A percentile compares a stretch with the other conserved stretches of the same genome.
Conservation (phyloP, 2,329 filamentous ascomycete species). For the Teratosphaeria gauchensis region DNA sequence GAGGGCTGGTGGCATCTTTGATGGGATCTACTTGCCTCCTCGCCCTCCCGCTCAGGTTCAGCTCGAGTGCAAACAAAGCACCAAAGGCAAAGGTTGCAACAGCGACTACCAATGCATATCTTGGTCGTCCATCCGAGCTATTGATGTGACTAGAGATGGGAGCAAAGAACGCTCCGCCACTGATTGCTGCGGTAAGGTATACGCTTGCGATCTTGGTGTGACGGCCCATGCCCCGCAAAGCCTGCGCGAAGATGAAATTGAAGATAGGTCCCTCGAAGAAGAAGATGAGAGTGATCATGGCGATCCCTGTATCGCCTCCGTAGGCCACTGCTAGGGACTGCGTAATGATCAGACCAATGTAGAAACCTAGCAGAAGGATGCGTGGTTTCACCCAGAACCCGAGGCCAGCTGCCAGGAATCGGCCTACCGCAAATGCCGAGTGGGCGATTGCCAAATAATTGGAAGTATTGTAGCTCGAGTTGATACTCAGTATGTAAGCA, state of each 20-base stretch:
- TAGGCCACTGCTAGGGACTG: constrained; percentile 43
- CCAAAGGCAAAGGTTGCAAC: constrained; percentile 44
- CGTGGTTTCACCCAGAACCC: constrained; percentile 49
- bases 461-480: constrained; percentile 25
- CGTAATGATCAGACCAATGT: constrained; percentile 44
- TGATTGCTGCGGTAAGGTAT: constrained; percentile 44
- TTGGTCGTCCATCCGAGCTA: constrained; percentile 29
- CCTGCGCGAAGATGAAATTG: constrained; percentile 48
- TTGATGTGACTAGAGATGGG: constrained; percentile 43
- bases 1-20: constrained; percentile 7
- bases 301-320: constrained; percentile 34
- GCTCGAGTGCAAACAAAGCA: constrained; percentile 44
- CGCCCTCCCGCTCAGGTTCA: constrained; percentile 40
- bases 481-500: constrained; percentile 33
- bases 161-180: constrained; percentile 46
- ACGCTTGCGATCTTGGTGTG: constrained; percentile 49
- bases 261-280: constrained; percentile 54
- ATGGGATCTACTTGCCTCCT: constrained; percentile 37
- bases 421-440: constrained; percentile 48
- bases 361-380: constrained; percentile 46
- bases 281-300: constrained; percentile 43
- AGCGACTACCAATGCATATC: constrained; percentile 45
- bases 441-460: constrained; percentile 47
- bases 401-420: constrained; percentile 46
- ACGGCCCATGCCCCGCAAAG: constrained; percentile 47